Conservation (phyloP, 768 basidiomycete species). For the Phlebiopsis flavidoalba region DNA sequence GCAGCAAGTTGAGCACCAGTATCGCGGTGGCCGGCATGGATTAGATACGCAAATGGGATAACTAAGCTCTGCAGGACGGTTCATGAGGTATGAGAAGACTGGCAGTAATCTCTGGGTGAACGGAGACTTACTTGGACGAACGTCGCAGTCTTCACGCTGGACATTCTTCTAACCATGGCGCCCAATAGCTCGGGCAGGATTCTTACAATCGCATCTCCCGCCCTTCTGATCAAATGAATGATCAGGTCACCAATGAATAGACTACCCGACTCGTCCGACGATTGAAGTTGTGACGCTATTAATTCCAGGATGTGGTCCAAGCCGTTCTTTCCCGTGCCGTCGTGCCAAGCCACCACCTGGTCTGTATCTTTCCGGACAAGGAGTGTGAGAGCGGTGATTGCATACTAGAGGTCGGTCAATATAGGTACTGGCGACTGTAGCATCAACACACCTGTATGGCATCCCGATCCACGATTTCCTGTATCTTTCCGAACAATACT, state of each 20-base stretch:
- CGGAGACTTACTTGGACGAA: slow-evolving; percentile 71
- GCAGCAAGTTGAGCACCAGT: slow-evolving; percentile 74
- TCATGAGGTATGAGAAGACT: background rate
- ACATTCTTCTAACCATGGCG: slow-evolving; percentile 79
- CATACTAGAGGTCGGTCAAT: slow-evolving; percentile 48
- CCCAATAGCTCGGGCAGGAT: slow-evolving; percentile 84
- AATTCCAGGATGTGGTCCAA: slow-evolving; percentile 70
- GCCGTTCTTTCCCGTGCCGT: slow-evolving; percentile 60
- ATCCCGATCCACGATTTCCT: slow-evolving; percentile 78
- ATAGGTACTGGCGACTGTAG: background rate
- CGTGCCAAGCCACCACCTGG: slow-evolving; percentile 76
- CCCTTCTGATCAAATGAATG: slow-evolving; percentile 84
- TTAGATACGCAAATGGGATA: slow-evolving; percentile 90
- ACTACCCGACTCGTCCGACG: slow-evolving; percentile 87
- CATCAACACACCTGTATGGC: slow-evolving; percentile 57
- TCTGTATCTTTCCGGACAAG: slow-evolving; percentile 83
- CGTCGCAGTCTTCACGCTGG: slow-evolving; percentile 81
- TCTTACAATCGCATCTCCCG: slow-evolving; percentile 74
- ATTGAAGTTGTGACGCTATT: slow-evolving; percentile 72
- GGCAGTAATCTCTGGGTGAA: background rate
- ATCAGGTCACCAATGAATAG: slow-evolving; percentile 93
- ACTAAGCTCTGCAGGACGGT: slow-evolving; percentile 61
- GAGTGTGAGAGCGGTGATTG: slow-evolving; percentile 73
- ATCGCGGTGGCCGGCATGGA: slow-evolving; percentile 74
- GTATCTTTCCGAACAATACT: slow-evolving; percentile 64